Percentiles rank a stretch among this genome's conserved stretches.
phyloP scores from a whole-genome alignment of 805 yeast genomes.

The Metschnikowia continentalis region DNA sequence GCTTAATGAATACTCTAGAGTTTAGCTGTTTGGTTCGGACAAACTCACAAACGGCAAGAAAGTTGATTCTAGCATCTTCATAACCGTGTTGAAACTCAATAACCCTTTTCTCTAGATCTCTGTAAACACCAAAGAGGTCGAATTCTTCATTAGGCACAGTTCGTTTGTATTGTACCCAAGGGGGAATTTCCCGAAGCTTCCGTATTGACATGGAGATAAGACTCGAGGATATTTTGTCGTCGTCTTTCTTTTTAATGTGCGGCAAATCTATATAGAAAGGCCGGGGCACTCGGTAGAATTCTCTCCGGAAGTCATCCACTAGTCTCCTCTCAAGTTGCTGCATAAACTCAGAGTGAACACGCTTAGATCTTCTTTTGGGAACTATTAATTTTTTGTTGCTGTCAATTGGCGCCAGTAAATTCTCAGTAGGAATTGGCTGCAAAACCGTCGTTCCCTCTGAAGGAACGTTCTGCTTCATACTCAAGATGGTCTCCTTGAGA shows the following conservation, averaged over 20 bases:
- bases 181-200: background rate
- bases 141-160: background rate
- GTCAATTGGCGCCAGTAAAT: background rate
- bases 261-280: background rate
- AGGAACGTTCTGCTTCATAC: background rate
- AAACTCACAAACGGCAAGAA: background rate
- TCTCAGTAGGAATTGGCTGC: background rate
- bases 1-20: slow-evolving; percentile 6
- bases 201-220: background rate
- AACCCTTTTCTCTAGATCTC: slow-evolving; percentile 4
- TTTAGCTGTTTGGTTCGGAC: slow-evolving; percentile 5
- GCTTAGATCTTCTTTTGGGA: background rate
- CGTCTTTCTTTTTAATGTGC: background rate
- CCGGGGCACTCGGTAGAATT: slow-evolving; percentile 1
- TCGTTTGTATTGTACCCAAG: background rate
- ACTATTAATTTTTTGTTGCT: background rate
- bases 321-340: background rate
- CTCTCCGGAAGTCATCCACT: background rate
- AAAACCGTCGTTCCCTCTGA: background rate
- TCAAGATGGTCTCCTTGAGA: background rate
- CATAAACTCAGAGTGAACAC: background rate
- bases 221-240: background rate
- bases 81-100: slow-evolving; percentile 2
- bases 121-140: slow-evolving; percentile 1
- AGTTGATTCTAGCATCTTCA: background rate